Percentiles rank a stretch among this genome's conserved stretches.
Evolutionary conservation across 345 rosid species (phyloP).

Genomic region (Lepidium didymum): DNA sequence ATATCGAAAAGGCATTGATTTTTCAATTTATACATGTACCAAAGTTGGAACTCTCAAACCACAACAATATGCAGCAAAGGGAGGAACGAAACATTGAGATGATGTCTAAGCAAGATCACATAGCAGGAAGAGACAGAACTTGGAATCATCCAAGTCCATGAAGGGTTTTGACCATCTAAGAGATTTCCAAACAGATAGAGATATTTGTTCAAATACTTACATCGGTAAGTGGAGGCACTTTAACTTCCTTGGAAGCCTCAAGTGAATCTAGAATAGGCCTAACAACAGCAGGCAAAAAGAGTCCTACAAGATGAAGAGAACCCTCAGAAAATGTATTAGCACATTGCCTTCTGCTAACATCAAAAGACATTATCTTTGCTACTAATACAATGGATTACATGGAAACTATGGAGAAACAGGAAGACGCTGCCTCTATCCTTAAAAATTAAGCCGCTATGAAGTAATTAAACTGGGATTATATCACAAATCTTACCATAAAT

Average conservation of each 20-base stretch:
- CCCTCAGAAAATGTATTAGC: not conserved
- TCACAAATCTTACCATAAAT: not conserved
- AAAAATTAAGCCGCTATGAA: not conserved
- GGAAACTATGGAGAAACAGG: not conserved
- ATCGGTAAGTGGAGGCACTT: constrained; percentile 64
- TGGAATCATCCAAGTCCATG: not conserved
- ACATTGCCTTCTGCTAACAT: not conserved
- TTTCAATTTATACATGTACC: not conserved
- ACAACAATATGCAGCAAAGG: not conserved
- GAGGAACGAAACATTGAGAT: not conserved
- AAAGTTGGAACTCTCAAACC: not conserved
- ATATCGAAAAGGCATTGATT: not conserved
- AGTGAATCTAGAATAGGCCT: constrained; percentile 91
- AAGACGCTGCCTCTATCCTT: not conserved
- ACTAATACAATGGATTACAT: not conserved
- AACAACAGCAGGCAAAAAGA: constrained; percentile 90
- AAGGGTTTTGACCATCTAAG: not conserved
- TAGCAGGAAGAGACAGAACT: not conserved
- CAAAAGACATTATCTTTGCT: not conserved
- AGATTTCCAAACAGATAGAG: not conserved
- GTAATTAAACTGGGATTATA: not conserved
- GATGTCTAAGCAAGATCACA: not conserved
- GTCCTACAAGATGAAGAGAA: constrained; percentile 38
- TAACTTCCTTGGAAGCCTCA: constrained; percentile 76
- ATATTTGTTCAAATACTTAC: constrained; percentile 38